These are phyloP conservation scores for Zychaea mexicana DNA, from an alignment of 371 early-diverging fungal genomes.

Conservation along the genomic window DNA sequence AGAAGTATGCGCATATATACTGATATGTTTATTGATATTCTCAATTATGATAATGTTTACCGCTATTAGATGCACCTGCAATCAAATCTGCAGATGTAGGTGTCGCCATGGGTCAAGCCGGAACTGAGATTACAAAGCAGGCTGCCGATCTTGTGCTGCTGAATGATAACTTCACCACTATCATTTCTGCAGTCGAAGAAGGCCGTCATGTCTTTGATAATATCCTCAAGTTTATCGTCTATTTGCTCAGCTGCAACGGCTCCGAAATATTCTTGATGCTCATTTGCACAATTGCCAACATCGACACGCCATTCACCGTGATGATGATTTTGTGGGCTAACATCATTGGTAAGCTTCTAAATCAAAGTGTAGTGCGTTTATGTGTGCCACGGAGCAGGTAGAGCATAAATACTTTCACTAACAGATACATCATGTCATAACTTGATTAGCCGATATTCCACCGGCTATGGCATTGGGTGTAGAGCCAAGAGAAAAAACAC, in stretches of 20 bases:
- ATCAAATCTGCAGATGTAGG: slow-evolving; percentile 92
- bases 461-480: slow-evolving; percentile 81
- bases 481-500: slow-evolving; percentile 73
- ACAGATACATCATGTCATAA: too few relatives aligned
- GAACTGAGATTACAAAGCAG: slow-evolving; percentile 89
- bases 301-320: slow-evolving; percentile 58
- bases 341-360: slow-evolving; percentile 53
- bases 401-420: too few relatives aligned
- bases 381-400: not conserved
- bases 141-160: slow-evolving; percentile 87
- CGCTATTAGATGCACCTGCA: slow-evolving; percentile 80
- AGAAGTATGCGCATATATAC: not conserved
- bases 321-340: slow-evolving; percentile 52
- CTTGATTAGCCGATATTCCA: slow-evolving; percentile 61
- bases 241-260: slow-evolving; percentile 85
- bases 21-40: not conserved
- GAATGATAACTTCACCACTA: slow-evolving; percentile 83
- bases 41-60: not conserved
- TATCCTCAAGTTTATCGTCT: slow-evolving; percentile 88
- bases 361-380: not conserved
- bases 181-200: slow-evolving; percentile 77
- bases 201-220: slow-evolving; percentile 88
- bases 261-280: slow-evolving; percentile 70
- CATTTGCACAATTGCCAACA: slow-evolving; percentile 36
- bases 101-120: slow-evolving; percentile 89